Base-by-base conservation (phyloP, 352 stramenopile species). In the Globisporangium sylvaticum region DNA sequence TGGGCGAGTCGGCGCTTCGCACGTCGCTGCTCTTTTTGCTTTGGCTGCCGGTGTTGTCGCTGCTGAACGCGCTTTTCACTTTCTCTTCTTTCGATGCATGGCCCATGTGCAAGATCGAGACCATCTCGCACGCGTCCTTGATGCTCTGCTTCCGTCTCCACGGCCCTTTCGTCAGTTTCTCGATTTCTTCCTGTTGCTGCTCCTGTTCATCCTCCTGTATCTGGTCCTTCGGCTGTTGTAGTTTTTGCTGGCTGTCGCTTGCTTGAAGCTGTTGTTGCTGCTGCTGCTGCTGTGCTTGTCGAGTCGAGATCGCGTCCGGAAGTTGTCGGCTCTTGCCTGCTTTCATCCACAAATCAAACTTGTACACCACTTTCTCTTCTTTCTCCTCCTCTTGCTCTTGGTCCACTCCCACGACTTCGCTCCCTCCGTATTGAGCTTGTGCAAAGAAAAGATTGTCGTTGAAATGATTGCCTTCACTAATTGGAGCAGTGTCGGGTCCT, bases 281-380 rank as follows among this genome's bases (percentile, higher is more conserved):
- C 0, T 46, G 27, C 6, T 15, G n/a, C 10, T 58, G 53, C 18
- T 58, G 25, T 1, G 55, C 29, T n/a, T 60, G 55, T n/a, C 58
- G 65, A 4, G 55, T 73, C 4, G 85, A 79, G 34, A 90, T 88
- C 1, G 83, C 83, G 24, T 81, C 73, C 0, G 77, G 77, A 12
- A 91, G 71, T 7, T 63, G 44, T 60, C 73, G 74, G 52, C 69
- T 81, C 54, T 78, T 76, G 31, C 67, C 53, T 0, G 81, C 84
- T 53, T 83, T 84, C 20, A 79, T 84, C 81, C 84, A 92, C 4
- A 92, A 64, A 8, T 74, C 75, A 65, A 92, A 92, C 24, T 67
- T 72, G 20, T 81, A 81, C 15, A 87, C 70, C 0, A 68, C 62
- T 20, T 81, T 78, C 24, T 68, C 63, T 46, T 83, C 55, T 3